phyloP scores from a whole-genome alignment of 306 rosid species.

The Acacia crassicarpa region DNA sequence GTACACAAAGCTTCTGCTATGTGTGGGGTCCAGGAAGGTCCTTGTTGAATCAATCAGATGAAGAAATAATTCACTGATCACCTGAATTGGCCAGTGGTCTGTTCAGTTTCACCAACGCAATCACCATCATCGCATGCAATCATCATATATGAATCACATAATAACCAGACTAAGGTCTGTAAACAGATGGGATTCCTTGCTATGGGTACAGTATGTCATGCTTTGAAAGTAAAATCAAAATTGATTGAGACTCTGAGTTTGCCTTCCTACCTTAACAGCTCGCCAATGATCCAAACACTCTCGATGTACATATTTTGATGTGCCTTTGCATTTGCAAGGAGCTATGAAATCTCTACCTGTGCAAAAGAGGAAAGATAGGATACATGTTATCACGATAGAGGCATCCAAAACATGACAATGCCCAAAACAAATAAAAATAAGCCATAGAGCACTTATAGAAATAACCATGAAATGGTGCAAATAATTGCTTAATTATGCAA shows the following conservation, averaged over 20 bases:
- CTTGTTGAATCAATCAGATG: not conserved
- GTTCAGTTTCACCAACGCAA: not conserved
- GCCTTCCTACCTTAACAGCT: constrained; percentile 71
- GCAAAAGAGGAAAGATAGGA: not conserved
- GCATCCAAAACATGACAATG: not conserved
- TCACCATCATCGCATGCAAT: not conserved
- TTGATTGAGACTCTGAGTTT: not conserved
- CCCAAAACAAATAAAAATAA: not conserved
- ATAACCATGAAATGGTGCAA: not conserved
- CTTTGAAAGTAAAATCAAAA: not conserved
- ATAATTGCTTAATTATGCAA: not conserved
- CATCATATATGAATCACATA: not conserved
- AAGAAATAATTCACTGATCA: not conserved
- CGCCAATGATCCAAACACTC: constrained; percentile 99
- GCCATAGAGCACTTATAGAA: not conserved
- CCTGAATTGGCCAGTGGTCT: not conserved
- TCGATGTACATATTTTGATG: constrained; percentile 92
- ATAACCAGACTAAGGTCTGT: not conserved
- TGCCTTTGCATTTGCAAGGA: constrained; percentile 96
- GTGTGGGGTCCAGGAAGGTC: not conserved
- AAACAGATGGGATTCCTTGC: not conserved
- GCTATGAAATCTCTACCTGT: constrained; percentile 97
- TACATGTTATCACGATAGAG: not conserved
- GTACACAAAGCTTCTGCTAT: not conserved
- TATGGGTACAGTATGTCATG: not conserved